Conservation (phyloP, 371 early-diverging fungal species). For the Fennellomyces sp. region DNA sequence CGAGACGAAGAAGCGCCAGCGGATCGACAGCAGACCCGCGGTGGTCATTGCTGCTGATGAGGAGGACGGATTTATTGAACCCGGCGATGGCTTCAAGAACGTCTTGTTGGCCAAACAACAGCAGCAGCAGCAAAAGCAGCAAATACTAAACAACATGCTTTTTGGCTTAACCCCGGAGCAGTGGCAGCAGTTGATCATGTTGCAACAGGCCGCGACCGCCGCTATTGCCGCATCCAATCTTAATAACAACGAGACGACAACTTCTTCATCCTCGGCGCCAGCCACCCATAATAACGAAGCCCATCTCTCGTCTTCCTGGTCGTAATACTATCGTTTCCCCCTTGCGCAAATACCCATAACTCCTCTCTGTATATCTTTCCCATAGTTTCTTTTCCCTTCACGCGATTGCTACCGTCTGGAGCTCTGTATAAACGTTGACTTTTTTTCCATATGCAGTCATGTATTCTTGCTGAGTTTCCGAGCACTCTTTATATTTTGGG, state of each 20-base stretch:
- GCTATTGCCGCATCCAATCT: conserved; percentile 11
- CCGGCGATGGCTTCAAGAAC: conserved; percentile 8
- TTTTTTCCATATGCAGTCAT: no score
- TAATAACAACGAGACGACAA: neutral
- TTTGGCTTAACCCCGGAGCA: conserved; percentile 8
- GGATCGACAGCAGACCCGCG: conserved; percentile 8
- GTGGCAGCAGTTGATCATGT: conserved; percentile 7
- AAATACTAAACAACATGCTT: neutral
- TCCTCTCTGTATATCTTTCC: no score
- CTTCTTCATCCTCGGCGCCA: neutral
- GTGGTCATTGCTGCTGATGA: conserved; percentile 10
- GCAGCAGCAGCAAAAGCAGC: conserved; percentile 3
- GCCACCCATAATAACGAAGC: neutral
- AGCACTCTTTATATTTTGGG: no score
- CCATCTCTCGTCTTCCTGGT: neutral
- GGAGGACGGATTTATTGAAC: conserved; percentile 3
- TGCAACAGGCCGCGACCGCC: neutral
- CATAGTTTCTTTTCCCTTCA: no score
- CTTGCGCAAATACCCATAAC: no score
- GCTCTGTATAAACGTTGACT: no score
- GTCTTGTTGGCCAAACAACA: conserved; percentile 7
- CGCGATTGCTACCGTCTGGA: no score
- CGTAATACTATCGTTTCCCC: no score
- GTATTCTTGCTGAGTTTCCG: no score
- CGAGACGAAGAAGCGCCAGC: neutral